phyloP scores from a whole-genome alignment of 768 basidiomycete genomes.

The Mycena chlorophos region DNA sequence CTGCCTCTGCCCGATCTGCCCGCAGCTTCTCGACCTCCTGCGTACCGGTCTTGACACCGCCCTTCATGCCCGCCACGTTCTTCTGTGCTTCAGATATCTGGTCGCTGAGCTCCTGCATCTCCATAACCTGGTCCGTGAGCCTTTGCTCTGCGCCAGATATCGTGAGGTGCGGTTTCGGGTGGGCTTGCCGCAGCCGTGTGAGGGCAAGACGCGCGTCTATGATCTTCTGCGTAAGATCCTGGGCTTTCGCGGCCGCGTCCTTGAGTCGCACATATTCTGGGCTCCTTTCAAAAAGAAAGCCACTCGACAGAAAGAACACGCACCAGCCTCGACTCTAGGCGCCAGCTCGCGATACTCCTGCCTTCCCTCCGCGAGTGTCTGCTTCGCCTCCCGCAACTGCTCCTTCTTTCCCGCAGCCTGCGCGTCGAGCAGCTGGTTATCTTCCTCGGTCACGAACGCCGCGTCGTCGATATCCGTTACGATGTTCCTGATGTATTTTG shows the following conservation, averaged over 20 bases:
- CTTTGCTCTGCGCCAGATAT: constrained; percentile 71
- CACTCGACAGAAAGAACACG: background rate
- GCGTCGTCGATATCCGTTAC: constrained; percentile 84
- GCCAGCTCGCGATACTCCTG: constrained; percentile 62
- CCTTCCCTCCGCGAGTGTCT: constrained; percentile 58
- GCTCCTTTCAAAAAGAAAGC: background rate
- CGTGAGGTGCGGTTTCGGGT: constrained; percentile 80
- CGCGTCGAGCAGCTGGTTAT: constrained; percentile 64
- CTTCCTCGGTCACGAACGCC: constrained; percentile 75
- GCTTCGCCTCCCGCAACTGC: constrained; percentile 64
- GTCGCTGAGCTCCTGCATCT: constrained; percentile 78
- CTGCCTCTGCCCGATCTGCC: constrained; percentile 64
- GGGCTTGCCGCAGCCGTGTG: constrained; percentile 75
- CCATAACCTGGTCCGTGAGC: constrained; percentile 71
- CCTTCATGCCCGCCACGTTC: constrained; percentile 55
- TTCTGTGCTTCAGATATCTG: constrained; percentile 56
- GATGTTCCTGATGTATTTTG: constrained; percentile 84
- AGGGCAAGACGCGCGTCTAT: constrained; percentile 80
- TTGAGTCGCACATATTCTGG: constrained; percentile 64
- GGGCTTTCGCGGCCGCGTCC: constrained; percentile 51
- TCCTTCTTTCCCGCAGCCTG: constrained; percentile 73
- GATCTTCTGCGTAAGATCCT: constrained; percentile 70
- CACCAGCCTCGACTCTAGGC: constrained; percentile 70
- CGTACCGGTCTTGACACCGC: constrained; percentile 56
- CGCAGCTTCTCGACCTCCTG: constrained; percentile 59